These are phyloP conservation scores for Penicillium sp. DNA, from an alignment of 2,329 filamentous ascomycete species.

Conservation along the genomic window DNA sequence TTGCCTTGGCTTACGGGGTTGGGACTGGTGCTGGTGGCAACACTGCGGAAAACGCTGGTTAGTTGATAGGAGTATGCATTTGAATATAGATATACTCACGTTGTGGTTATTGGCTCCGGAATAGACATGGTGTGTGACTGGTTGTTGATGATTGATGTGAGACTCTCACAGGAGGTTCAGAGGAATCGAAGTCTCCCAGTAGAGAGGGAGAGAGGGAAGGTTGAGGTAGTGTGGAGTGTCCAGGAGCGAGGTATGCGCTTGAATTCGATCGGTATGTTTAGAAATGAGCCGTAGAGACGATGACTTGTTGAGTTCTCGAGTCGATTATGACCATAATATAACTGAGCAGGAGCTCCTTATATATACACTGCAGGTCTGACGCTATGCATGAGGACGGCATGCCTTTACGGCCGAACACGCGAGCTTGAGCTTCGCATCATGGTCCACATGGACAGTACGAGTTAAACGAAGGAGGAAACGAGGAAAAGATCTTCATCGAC, in stretches of 20 bases:
- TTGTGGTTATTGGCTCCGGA: slow-evolving; percentile 11
- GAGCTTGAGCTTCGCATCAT: slow-evolving; percentile 18
- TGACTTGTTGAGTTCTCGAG: background rate
- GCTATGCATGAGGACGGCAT: slow-evolving; percentile 16
- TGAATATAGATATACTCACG: slow-evolving; percentile 1
- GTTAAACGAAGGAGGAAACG: slow-evolving; percentile 15
- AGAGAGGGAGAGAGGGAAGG: background rate
- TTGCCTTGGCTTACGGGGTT: slow-evolving; percentile 27
- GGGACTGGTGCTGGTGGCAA: slow-evolving; percentile 18
- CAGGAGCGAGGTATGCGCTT: background rate
- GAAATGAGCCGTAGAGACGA: background rate
- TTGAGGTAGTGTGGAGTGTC: background rate
- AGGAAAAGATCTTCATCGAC: slow-evolving; percentile 18
- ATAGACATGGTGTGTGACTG: slow-evolving; percentile 15
- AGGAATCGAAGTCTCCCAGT: background rate
- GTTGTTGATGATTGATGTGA: background rate
- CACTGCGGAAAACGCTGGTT: slow-evolving; percentile 4
- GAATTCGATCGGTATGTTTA: background rate
- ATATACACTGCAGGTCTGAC: slow-evolving; percentile 15
- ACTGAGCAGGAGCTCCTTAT: slow-evolving; percentile 14
- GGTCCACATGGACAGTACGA: slow-evolving; percentile 21
- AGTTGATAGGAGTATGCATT: background rate
- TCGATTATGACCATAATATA: background rate
- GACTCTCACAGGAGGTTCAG: background rate
- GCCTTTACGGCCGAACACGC: slow-evolving; percentile 16